Percentiles rank a stretch among this genome's conserved stretches.
These are phyloP conservation scores for Linnemannia exigua DNA, from an alignment of 192 early-diverging fungal genomes.

Conservation along the genomic window DNA sequence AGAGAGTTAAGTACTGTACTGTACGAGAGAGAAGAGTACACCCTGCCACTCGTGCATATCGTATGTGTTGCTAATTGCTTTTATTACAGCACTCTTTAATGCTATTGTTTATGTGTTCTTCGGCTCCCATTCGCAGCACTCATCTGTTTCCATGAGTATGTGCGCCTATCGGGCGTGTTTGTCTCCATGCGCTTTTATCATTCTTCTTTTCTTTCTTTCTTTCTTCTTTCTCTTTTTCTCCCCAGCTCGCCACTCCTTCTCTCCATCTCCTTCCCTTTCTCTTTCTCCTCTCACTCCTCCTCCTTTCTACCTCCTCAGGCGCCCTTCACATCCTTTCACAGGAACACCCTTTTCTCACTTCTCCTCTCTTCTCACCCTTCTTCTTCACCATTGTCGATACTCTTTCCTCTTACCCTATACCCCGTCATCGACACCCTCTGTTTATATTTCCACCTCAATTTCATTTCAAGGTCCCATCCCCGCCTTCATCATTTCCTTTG, in stretches of 20 bases:
- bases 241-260: not conserved
- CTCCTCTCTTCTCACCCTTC: not conserved
- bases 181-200: not conserved
- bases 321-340: conserved; percentile 2
- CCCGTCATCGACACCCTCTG: not conserved
- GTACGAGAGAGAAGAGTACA: not conserved
- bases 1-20: not conserved
- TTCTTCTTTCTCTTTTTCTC: not conserved
- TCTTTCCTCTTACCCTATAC: not conserved
- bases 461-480: not conserved
- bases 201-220: not conserved
- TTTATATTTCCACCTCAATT: not conserved
- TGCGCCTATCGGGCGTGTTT: not conserved
- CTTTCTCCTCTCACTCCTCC: not conserved
- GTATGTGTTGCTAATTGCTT: too few species aligned
- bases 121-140: too few species aligned
- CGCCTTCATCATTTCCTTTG: not conserved
- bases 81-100: too few species aligned
- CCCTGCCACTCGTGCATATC: not conserved
- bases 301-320: not conserved
- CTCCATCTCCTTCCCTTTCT: not conserved
- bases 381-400: not conserved
- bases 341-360: not conserved
- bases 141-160: not conserved
- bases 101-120: not conserved